A percentile compares a stretch with the other conserved stretches of the same genome.
Evolutionary conservation across 257 asterid genomes (phyloP).

Genomic region (Knoxia roxburghii): DNA sequence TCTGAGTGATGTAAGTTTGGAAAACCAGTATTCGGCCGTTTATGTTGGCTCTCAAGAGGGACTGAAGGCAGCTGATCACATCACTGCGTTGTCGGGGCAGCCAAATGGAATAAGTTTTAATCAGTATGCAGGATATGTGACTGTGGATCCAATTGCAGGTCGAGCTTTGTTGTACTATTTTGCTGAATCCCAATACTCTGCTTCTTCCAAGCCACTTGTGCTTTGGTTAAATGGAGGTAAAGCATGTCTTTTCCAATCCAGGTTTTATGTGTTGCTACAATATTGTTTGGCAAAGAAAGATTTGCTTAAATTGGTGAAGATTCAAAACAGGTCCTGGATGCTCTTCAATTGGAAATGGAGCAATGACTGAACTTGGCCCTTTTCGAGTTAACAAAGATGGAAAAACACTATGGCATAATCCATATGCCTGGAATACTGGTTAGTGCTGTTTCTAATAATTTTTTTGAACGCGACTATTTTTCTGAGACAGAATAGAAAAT

Average conservation of each 20-base stretch:
- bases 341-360: constrained; percentile 71
- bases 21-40: constrained; percentile 11
- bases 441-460: not conserved
- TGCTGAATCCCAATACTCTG: constrained; percentile 25
- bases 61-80: constrained; percentile 24
- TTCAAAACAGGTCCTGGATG: constrained; percentile 90
- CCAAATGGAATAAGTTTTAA: constrained; percentile 26
- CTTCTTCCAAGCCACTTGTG: constrained; percentile 31
- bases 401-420: constrained; percentile 43
- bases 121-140: constrained; percentile 38
- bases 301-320: too few relatives aligned
- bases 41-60: constrained; percentile 26
- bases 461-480: too few relatives aligned
- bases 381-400: constrained; percentile 60
- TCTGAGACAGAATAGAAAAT: too few relatives aligned
- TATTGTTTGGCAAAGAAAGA: too few relatives aligned
- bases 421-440: constrained; percentile 64
- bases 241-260: not conserved
- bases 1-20: not conserved
- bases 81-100: constrained; percentile 35
- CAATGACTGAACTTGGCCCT: constrained; percentile 62
- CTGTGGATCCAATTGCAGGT: constrained; percentile 25
- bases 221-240: constrained; percentile 41
- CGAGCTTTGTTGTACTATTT: constrained; percentile 36
- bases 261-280: too few relatives aligned